Evolutionary conservation across 495 filamentous ascomycete species (phyloP).

Genomic region (Penicillium canescens): DNA sequence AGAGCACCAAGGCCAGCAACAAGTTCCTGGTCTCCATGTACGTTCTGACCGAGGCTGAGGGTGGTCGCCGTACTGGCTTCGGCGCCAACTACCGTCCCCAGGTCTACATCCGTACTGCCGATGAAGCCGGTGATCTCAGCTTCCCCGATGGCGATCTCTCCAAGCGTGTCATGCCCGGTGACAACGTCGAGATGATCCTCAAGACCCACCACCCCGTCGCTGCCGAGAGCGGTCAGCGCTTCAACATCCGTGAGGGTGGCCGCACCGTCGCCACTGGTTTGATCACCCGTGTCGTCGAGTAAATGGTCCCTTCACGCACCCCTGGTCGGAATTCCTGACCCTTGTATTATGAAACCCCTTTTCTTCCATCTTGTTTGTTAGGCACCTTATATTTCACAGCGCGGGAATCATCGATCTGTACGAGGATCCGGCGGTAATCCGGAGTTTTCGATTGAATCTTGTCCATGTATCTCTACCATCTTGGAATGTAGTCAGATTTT

Average conservation of each 20-base stretch:
- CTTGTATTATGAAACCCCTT: slow-evolving; percentile 40
- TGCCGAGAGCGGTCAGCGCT: slow-evolving; percentile 83
- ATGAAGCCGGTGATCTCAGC: slow-evolving; percentile 77
- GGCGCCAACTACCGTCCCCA: slow-evolving; percentile 92
- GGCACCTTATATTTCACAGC: slow-evolving; percentile 33
- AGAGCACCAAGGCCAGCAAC: slow-evolving; percentile 73
- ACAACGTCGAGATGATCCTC: slow-evolving; percentile 96
- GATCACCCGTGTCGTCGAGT: slow-evolving; percentile 74
- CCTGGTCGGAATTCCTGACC: slow-evolving; percentile 16
- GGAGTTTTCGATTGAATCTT: slow-evolving; percentile 45
- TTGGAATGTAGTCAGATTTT: slow-evolving; percentile 42
- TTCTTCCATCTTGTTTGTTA: slow-evolving; percentile 34
- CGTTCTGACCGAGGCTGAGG: slow-evolving; percentile 95
- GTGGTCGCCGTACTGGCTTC: slow-evolving; percentile 94
- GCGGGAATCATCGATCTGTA: slow-evolving; percentile 36
- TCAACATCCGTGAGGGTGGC: slow-evolving; percentile 96
- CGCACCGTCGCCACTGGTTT: slow-evolving; percentile 91
- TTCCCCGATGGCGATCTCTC: slow-evolving; percentile 78
- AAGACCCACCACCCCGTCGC: slow-evolving; percentile 78
- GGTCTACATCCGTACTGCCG: slow-evolving; percentile 91
- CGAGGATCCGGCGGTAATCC: slow-evolving; percentile 32
- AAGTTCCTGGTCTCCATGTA: slow-evolving; percentile 96
- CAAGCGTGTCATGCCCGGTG: slow-evolving; percentile 92
- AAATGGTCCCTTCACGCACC: slow-evolving; percentile 13
- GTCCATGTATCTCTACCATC: slow-evolving; percentile 42